phyloP scores from a whole-genome alignment of 495 filamentous ascomycete genomes.

The Hypoxylon trugodes region DNA sequence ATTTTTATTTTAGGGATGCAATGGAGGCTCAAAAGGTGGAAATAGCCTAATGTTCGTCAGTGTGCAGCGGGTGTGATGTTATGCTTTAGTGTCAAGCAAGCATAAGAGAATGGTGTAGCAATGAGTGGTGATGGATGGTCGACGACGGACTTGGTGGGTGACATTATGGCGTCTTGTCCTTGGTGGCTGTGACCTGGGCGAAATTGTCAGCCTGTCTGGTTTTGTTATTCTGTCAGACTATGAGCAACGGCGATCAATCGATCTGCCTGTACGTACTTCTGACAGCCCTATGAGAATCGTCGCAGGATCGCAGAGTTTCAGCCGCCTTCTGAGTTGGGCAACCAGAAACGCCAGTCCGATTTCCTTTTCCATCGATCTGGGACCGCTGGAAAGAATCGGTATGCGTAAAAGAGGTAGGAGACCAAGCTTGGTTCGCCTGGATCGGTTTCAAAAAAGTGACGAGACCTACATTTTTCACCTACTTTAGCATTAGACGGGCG shows the following conservation, averaged over 20 bases:
- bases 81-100: slow-evolving; percentile 29
- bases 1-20: too few species aligned
- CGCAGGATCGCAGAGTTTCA: slow-evolving; percentile 28
- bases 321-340: slow-evolving; percentile 23
- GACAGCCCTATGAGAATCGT: slow-evolving; percentile 32
- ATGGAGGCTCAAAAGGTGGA: slow-evolving; percentile 17
- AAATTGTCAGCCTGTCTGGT: background rate
- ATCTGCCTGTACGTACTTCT: slow-evolving; percentile 33
- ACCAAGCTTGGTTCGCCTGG: slow-evolving; percentile 18
- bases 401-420: background rate
- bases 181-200: background rate
- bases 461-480: background rate
- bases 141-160: too few species aligned
- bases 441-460: slow-evolving; percentile 27
- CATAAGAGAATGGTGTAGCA: background rate
- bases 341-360: slow-evolving; percentile 6
- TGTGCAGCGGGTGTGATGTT: slow-evolving; percentile 23
- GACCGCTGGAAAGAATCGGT: slow-evolving; percentile 7
- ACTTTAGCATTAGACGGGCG: slow-evolving; percentile 5
- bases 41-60: slow-evolving; percentile 27
- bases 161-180: slow-evolving; percentile 10
- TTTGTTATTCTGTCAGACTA: slow-evolving; percentile 10
- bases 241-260: slow-evolving; percentile 34
- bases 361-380: slow-evolving; percentile 30
- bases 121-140: slow-evolving; percentile 2